These are phyloP conservation scores for Entonaema liquescens DNA, from an alignment of 495 filamentous ascomycete species.

Conservation along the genomic window DNA sequence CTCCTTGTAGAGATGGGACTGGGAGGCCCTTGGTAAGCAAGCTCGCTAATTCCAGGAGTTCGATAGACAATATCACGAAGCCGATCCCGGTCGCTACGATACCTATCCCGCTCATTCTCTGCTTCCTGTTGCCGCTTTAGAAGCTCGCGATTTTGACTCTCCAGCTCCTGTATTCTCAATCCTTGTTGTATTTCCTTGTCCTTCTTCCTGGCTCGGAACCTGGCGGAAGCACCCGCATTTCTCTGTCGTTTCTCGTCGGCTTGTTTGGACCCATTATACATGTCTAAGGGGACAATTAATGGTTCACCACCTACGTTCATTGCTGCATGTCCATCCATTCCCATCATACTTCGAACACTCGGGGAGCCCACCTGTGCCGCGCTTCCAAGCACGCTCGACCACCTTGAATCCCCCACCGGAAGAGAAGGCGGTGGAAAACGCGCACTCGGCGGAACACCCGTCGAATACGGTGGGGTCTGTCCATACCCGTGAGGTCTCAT, in stretches of 20 bases:
- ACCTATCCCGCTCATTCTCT: slow-evolving; percentile 57
- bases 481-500: slow-evolving; percentile 39
- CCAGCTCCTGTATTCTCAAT: slow-evolving; percentile 67
- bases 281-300: slow-evolving; percentile 72
- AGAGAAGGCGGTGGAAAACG: slow-evolving; percentile 34
- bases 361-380: slow-evolving; percentile 36
- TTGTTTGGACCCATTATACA: slow-evolving; percentile 82
- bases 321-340: slow-evolving; percentile 53
- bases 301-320: slow-evolving; percentile 57
- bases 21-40: slow-evolving; percentile 57
- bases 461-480: slow-evolving; percentile 41
- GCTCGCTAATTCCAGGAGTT: slow-evolving; percentile 60
- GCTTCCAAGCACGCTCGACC: slow-evolving; percentile 41
- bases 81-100: slow-evolving; percentile 67
- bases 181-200: slow-evolving; percentile 83
- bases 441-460: slow-evolving; percentile 29
- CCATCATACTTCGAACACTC: slow-evolving; percentile 46
- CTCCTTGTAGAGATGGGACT: slow-evolving; percentile 53
- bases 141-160: slow-evolving; percentile 62
- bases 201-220: slow-evolving; percentile 89
- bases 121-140: slow-evolving; percentile 58
- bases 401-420: slow-evolving; percentile 46
- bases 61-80: slow-evolving; percentile 69
- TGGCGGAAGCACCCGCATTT: slow-evolving; percentile 90
- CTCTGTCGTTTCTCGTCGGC: slow-evolving; percentile 92